Percentiles rank a stretch among this genome's conserved stretches.
Conservation (phyloP, 1,284 basidiomycete genomes). For the Neolentinus lepideus region DNA sequence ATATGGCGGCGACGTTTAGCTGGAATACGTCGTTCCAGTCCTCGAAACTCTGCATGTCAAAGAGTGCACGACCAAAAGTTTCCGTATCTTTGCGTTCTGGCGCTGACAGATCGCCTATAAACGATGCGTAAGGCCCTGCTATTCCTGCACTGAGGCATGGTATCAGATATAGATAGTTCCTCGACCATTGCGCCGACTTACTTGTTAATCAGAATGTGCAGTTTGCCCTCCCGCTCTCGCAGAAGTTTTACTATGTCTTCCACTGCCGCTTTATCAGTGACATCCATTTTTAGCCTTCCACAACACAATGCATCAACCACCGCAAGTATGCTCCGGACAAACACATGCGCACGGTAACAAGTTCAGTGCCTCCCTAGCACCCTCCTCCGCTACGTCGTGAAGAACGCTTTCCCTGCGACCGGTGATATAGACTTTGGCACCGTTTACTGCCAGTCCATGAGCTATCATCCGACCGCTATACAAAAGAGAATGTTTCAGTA, state of each 20-base stretch:
- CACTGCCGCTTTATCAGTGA: slow-evolving; percentile 9
- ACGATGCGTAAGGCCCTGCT: slow-evolving; percentile 12
- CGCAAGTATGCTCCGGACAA: background rate
- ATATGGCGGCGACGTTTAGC: background rate
- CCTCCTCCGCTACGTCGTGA: slow-evolving; percentile 12
- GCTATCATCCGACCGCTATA: slow-evolving; percentile 31
- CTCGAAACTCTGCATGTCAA: slow-evolving; percentile 17
- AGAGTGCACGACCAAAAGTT: slow-evolving; percentile 10
- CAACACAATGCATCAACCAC: background rate
- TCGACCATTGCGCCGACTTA: slow-evolving; percentile 7
- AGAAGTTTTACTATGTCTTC: slow-evolving; percentile 18
- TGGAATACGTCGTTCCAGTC: slow-evolving; percentile 10
- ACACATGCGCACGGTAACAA: background rate
- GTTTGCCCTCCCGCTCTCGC: slow-evolving; percentile 18
- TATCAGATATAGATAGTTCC: slow-evolving; percentile 5
- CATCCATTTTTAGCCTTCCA: background rate
- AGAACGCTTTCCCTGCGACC: slow-evolving; percentile 21
- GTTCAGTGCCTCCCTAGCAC: background rate
- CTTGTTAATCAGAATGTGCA: slow-evolving; percentile 28
- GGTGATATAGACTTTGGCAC: slow-evolving; percentile 36
- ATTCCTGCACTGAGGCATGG: slow-evolving; percentile 14
- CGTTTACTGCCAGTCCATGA: slow-evolving; percentile 31
- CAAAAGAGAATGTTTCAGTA: background rate
- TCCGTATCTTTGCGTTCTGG: slow-evolving; percentile 12
- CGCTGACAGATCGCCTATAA: slow-evolving; percentile 8